phyloP scores from a whole-genome alignment of 2,329 filamentous ascomycete species.

The Aspergillus alliaceus region DNA sequence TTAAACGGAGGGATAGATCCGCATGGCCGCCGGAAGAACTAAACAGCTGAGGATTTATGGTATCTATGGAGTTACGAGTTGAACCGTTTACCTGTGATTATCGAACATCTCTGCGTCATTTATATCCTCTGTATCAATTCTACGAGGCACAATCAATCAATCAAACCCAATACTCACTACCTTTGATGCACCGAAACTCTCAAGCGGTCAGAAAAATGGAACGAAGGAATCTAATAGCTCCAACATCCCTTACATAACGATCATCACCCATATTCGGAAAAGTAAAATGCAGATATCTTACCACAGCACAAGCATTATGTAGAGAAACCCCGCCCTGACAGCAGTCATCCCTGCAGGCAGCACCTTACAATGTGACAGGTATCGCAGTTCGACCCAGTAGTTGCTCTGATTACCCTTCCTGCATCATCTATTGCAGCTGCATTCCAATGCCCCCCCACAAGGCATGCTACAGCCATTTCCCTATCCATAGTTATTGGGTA shows the following conservation, averaged over 20 bases:
- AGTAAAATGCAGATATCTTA: neutral
- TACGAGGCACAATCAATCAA: neutral
- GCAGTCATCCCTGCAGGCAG: neutral
- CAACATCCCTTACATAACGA: neutral
- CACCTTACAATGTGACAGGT: neutral
- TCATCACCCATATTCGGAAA: neutral
- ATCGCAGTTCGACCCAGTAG: neutral
- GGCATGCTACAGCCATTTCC: neutral
- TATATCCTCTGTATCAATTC: neutral
- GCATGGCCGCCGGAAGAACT: slow-evolving; percentile 4
- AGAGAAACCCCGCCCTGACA: neutral
- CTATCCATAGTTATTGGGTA: neutral
- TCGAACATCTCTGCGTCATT: neutral
- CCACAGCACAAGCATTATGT: neutral
- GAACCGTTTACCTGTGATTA: neutral
- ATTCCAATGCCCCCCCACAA: neutral
- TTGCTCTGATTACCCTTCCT: neutral
- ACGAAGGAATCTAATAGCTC: neutral
- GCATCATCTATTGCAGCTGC: neutral
- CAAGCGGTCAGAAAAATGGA: neutral
- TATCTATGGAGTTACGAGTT: neutral
- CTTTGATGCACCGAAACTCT: neutral
- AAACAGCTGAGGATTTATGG: neutral
- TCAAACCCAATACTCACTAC: neutral
- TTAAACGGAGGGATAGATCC: neutral